Base-by-base conservation (phyloP, 2,329 filamentous ascomycete species). In the Monosporascus sp. region DNA sequence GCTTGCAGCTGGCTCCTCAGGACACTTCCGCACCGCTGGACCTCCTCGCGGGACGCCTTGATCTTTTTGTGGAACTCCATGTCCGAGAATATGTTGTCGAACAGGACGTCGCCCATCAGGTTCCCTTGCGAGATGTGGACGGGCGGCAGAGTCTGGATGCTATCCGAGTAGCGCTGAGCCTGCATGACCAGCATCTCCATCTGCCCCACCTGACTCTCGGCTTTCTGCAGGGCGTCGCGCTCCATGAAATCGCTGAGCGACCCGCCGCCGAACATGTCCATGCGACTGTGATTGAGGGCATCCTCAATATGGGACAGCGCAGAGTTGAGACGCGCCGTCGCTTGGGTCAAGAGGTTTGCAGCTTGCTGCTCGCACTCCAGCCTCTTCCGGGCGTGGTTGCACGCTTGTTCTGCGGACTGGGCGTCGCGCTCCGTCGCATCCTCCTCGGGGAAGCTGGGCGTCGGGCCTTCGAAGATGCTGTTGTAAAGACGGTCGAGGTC, bases 11-110 rank as follows among this genome's bases (percentile, higher is more conserved):
- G 67, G 11, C 58, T 54, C 6, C 62, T 54, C 18, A 77, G 49
- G 5, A 61, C 67, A 0, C 63, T 54, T 20, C 65, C 59, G 41
- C 73, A 72, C 45, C 67, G 61, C 7, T 70, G 58, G 2, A 74
- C 66, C 54, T 75, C 69, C 25, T 50, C 51, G 41, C 70, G 66
- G 3, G 72, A 75, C 17, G 69, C 62, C 59, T 78, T 74, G 54
- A 83, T 77, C 63, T 79, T 73, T 14, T 78, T 70, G 55, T 78
- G 77, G 63, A 81, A 79, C 3, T 71, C 70, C 68, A 77, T 73
- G 53, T 82, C 78, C 8, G 71, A 73, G 59, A 79, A 78, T 53
- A 80, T 73, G 49, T 80, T 81, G 59, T 82, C 77, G 58, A 81
- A 81, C n/a, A 81, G 69, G 2, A 82, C 69, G 54, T 82, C 78